Conservation (phyloP, 2,329 filamentous ascomycete genomes). For the Arthrobotrys pseudoclavata region DNA sequence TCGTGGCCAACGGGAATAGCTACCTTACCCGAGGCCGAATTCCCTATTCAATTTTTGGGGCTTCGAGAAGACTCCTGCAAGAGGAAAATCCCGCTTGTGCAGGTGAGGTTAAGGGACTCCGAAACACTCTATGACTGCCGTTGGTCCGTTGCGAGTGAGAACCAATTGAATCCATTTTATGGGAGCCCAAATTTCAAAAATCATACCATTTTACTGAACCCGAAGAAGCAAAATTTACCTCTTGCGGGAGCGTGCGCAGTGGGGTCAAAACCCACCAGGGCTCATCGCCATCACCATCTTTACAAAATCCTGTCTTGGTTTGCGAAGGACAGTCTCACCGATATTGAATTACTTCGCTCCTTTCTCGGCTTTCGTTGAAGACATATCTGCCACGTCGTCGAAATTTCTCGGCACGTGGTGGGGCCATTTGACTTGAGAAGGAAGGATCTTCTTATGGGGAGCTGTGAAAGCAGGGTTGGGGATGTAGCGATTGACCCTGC, state of each 20-base stretch:
- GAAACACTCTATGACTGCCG: conserved; percentile 49
- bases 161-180: conserved; percentile 31
- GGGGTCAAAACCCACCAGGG: conserved; percentile 19
- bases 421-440: conserved; percentile 21
- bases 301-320: conserved; percentile 26
- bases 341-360: conserved; percentile 3
- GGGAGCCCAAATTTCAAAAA: conserved; percentile 16
- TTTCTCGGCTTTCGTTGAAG: conserved; percentile 11
- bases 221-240: conserved; percentile 24
- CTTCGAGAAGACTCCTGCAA: conserved; percentile 20
- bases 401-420: conserved; percentile 46
- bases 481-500: conserved; percentile 54
- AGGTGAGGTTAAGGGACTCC: conserved; percentile 39
- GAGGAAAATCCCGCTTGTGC: conserved; percentile 35
- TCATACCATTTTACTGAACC: conserved; percentile 15
- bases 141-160: conserved; percentile 35
- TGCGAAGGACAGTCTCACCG: conserved; percentile 35
- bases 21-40: conserved; percentile 28
- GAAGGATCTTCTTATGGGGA: conserved; percentile 47
- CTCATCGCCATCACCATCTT: conserved; percentile 52
- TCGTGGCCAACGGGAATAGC: conserved; percentile 16
- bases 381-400: conserved; percentile 48
- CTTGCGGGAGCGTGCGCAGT: conserved; percentile 14
- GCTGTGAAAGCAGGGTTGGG: conserved; percentile 39
- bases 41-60: conserved; percentile 5